phyloP scores from a whole-genome alignment of 192 early-diverging fungal species.

The Backusella australiensis region DNA sequence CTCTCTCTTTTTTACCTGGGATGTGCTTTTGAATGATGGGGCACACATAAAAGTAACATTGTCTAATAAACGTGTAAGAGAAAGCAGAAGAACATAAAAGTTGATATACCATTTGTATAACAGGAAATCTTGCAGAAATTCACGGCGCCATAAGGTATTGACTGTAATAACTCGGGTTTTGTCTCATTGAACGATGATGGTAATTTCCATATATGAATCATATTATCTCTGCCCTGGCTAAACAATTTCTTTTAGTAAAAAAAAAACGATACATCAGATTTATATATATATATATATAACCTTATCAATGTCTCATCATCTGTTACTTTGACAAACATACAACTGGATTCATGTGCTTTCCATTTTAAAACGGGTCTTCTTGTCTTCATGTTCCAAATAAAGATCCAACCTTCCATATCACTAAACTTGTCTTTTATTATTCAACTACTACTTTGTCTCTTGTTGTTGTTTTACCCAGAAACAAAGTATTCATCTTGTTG shows the following conservation, averaged over 20 bases:
- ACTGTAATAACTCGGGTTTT: background rate
- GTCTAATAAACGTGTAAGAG: background rate
- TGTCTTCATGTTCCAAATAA: slow-evolving; percentile 30
- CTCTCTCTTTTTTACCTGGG: background rate
- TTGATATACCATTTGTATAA: background rate
- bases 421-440: background rate
- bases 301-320: slow-evolving; percentile 20
- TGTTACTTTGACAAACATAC: slow-evolving; percentile 13
- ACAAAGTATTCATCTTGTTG: slow-evolving; percentile 19
- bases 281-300: background rate
- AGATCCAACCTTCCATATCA: slow-evolving; percentile 25
- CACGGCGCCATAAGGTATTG: slow-evolving; percentile 22
- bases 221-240: slow-evolving; percentile 37
- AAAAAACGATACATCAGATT: background rate
- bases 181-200: background rate
- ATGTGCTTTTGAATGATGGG: slow-evolving; percentile 21
- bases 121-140: slow-evolving; percentile 31
- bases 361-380: slow-evolving; percentile 24
- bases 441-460: background rate
- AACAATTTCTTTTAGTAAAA: background rate
- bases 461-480: slow-evolving; percentile 24
- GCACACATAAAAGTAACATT: slow-evolving; percentile 12
- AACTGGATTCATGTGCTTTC: slow-evolving; percentile 27
- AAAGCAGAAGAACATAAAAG: no score
- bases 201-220: slow-evolving; percentile 31